These are phyloP conservation scores for Sporothrix brasiliensis DNA, from an alignment of 2,329 filamentous ascomycete genomes.

Conservation along the genomic window DNA sequence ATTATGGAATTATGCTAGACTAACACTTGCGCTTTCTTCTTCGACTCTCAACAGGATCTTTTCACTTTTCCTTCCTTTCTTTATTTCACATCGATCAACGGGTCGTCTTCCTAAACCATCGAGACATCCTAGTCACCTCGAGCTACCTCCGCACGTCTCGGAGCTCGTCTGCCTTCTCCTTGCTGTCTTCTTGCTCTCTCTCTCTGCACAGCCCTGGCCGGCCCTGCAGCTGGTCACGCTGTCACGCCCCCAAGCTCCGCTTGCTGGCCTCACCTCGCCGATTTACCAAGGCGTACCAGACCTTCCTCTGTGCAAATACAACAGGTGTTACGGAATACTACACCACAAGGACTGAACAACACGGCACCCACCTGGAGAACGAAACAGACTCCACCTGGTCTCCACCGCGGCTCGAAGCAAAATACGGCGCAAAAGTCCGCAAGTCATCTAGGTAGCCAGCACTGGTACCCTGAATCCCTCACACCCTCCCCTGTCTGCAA, in stretches of 20 bases:
- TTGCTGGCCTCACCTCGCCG: slow-evolving; percentile 20
- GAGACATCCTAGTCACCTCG: not conserved
- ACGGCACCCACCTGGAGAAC: slow-evolving; percentile 26
- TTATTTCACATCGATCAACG: not conserved
- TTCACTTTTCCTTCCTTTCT: not conserved
- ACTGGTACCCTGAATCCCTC: slow-evolving; percentile 16
- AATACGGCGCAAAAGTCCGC: not conserved
- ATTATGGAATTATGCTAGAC: slow-evolving; percentile 13
- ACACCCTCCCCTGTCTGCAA: slow-evolving; percentile 13
- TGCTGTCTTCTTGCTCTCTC: not conserved
- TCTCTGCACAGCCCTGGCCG: not conserved
- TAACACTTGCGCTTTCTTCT: not conserved
- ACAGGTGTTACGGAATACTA: not conserved
- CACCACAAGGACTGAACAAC: slow-evolving; percentile 4
- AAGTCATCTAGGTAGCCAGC: slow-evolving; percentile 2
- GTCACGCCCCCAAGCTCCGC: slow-evolving; percentile 18
- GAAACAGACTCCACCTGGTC: slow-evolving; percentile 25
- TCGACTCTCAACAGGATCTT: slow-evolving; percentile 5
- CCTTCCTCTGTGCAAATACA: not conserved
- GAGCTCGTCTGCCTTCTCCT: not conserved
- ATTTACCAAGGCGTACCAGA: slow-evolving; percentile 19
- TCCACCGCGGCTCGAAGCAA: slow-evolving; percentile 30
- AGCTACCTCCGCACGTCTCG: slow-evolving; percentile 11
- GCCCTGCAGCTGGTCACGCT: slow-evolving; percentile 24
- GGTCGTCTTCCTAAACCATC: not conserved